These are phyloP conservation scores for Malus domestica DNA, from an alignment of 306 rosid species.

Conservation along the genomic window DNA sequence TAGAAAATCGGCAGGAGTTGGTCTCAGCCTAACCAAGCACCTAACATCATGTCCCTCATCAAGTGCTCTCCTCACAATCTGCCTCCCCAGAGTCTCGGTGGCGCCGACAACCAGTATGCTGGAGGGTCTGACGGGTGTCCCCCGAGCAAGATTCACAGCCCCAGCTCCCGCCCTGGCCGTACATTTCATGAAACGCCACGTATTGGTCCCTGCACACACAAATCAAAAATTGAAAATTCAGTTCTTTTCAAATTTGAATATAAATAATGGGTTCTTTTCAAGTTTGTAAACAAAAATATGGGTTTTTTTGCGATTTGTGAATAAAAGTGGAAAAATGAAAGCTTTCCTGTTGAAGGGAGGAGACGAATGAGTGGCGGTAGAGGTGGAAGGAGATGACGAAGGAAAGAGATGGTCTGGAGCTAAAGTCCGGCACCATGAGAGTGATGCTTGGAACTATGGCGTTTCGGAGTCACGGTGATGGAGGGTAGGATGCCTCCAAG, in stretches of 20 bases:
- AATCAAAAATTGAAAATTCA: neutral
- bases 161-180: constrained; percentile 31
- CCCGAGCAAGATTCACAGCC: constrained; percentile 56
- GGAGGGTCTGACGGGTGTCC: constrained; percentile 72
- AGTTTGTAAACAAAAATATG: neutral
- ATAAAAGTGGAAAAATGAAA: neutral
- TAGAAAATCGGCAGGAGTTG: constrained; percentile 97
- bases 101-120: constrained; percentile 79
- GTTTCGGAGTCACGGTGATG: neutral
- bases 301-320: neutral
- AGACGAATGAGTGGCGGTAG: constrained; percentile 17
- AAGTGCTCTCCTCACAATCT: constrained; percentile 80
- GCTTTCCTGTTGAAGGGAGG: neutral
- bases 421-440: constrained; percentile 42
- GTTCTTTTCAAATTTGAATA: no score
- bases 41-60: constrained; percentile 95
- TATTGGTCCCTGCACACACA: constrained; percentile 20
- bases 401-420: constrained; percentile 26
- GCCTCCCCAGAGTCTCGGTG: constrained; percentile 88
- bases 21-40: constrained; percentile 93
- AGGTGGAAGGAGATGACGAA: constrained; percentile 14
- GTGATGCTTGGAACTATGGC: neutral
- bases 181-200: constrained; percentile 27
- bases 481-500: constrained; percentile 37
- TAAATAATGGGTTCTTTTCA: neutral